Evolutionary conservation across 2,329 filamentous ascomycete species (phyloP).

Genomic region (Dactylellina drechsleri): DNA sequence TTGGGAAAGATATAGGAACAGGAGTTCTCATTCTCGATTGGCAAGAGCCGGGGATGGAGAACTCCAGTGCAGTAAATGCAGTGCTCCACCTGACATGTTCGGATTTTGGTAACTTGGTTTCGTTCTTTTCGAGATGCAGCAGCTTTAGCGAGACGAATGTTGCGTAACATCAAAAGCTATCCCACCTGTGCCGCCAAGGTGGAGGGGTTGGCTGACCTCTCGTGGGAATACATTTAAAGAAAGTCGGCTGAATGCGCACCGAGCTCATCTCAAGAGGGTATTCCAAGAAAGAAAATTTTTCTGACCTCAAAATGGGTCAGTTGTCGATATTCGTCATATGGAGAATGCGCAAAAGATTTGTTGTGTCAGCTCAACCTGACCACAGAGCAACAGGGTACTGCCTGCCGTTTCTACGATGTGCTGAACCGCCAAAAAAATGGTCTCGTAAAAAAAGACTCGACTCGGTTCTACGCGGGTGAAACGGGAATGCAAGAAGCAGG

Average conservation of each 20-base stretch:
- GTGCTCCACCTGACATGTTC: conserved; percentile 37
- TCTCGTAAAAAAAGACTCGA: conserved; percentile 14
- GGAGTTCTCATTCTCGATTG: conserved; percentile 26
- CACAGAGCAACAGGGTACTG: conserved; percentile 27
- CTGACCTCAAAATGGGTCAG: background rate
- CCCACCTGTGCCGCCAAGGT: conserved; percentile 25
- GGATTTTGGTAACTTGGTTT: conserved; percentile 25
- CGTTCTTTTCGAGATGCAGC: conserved; percentile 21
- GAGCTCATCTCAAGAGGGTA: conserved; percentile 23
- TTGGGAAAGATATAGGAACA: conserved; percentile 30
- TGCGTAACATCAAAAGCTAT: conserved; percentile 47
- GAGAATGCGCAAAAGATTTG: conserved; percentile 14
- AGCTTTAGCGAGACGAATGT: conserved; percentile 38
- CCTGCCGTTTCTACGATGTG: conserved; percentile 28
- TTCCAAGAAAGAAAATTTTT: background rate
- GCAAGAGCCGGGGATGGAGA: conserved; percentile 18
- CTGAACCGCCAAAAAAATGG: conserved; percentile 15
- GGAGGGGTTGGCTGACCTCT: conserved; percentile 19
- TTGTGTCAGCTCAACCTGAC: conserved; percentile 19
- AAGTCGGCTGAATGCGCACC: conserved; percentile 5
- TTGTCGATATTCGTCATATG: conserved; percentile 3
- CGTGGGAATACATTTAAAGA: conserved; percentile 9
- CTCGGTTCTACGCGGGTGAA: conserved; percentile 51
- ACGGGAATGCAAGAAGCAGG: conserved; percentile 55
- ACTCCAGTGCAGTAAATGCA: background rate